A percentile compares a stretch with the other conserved stretches of the same genome.
These are phyloP conservation scores for Talaromyces verruculosus DNA, from an alignment of 2,329 filamentous ascomycete genomes.

Conservation along the genomic window DNA sequence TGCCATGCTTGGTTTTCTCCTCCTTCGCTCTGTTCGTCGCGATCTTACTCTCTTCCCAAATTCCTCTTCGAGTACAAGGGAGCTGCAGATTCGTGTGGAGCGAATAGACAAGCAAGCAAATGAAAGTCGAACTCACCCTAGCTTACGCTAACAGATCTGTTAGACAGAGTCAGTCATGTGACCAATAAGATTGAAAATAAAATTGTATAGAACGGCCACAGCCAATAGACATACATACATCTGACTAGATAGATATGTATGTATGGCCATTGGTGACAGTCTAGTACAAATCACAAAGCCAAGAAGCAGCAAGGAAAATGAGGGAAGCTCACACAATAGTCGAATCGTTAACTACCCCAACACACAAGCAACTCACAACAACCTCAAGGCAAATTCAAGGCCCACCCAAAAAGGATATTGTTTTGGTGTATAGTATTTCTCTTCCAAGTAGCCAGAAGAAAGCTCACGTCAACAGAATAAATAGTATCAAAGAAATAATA, in stretches of 20 bases:
- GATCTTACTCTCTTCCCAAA: not conserved
- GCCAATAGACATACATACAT: not conserved
- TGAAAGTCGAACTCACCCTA: not conserved
- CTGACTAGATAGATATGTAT: not conserved
- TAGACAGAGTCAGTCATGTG: not conserved
- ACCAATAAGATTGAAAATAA: not conserved
- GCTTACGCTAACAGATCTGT: conserved; percentile 1
- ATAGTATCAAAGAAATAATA: not conserved
- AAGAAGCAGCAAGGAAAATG: conserved; percentile 4
- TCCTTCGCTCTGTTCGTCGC: not conserved
- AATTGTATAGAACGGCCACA: not conserved
- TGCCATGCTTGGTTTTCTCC: not conserved
- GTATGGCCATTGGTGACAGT: not conserved
- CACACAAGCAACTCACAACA: conserved; percentile 7
- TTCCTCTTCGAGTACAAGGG: not conserved
- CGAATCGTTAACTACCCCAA: not conserved
- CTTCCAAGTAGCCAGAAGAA: not conserved
- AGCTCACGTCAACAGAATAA: not conserved
- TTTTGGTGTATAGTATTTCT: not conserved
- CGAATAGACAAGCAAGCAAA: not conserved
- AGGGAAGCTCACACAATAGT: conserved; percentile 8
- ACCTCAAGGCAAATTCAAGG: not conserved
- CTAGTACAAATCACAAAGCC: conserved; percentile 5
- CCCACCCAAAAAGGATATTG: not conserved
- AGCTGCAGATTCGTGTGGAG: not conserved